Conservation (phyloP, 1,284 basidiomycete genomes). For the Tilletia horrida region DNA sequence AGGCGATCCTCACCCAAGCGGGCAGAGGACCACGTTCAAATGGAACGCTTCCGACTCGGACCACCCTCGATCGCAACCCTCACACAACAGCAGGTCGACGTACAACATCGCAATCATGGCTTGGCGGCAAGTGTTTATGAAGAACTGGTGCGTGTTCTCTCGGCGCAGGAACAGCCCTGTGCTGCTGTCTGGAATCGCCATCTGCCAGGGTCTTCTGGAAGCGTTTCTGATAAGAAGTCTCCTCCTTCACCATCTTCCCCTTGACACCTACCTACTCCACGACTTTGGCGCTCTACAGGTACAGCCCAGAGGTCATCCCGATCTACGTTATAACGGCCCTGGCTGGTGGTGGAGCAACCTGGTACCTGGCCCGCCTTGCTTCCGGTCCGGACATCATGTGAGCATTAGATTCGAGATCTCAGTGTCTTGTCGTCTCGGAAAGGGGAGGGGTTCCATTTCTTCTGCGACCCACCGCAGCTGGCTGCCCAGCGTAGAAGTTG, state of each 20-base stretch:
- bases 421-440: too few relatives aligned
- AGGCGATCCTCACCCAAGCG: too few relatives aligned
- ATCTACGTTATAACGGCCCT: slow-evolving; percentile 47
- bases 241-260: too few relatives aligned
- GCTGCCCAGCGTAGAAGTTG: not conserved
- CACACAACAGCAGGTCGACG: too few relatives aligned
- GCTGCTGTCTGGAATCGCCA: not conserved
- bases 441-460: too few relatives aligned
- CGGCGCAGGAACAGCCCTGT: not conserved
- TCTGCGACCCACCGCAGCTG: not conserved
- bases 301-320: slow-evolving; percentile 41
- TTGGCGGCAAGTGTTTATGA: slow-evolving; percentile 30
- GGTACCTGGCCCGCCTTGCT: slow-evolving; percentile 48
- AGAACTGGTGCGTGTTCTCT: slow-evolving; percentile 39
- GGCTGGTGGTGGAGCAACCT: slow-evolving; percentile 44
- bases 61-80: not conserved
- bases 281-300: too few relatives aligned
- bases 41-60: not conserved
- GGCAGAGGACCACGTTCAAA: not conserved
- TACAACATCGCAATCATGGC: slow-evolving; percentile 9
- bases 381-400: slow-evolving; percentile 47
- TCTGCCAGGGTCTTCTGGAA: not conserved
- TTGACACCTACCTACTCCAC: too few relatives aligned
- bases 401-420: not conserved
- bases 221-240: not conserved